Evolutionary conservation across 805 yeast genomes (phyloP).

Genomic region (Candida qinlingensis): DNA sequence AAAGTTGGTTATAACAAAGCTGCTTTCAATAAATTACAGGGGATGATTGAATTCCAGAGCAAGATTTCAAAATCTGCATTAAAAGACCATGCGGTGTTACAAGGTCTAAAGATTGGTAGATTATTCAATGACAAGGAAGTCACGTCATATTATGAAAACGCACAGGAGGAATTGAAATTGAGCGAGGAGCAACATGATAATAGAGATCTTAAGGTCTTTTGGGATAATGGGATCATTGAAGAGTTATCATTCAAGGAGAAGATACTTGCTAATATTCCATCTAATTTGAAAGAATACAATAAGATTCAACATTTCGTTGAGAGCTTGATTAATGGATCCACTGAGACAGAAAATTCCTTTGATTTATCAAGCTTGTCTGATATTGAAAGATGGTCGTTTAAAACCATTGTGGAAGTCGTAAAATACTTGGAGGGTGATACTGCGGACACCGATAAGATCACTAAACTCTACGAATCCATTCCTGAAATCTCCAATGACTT

Average conservation of each 20-base stretch:
- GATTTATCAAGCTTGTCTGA: constrained; percentile 10
- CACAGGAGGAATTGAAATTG: constrained; percentile 25
- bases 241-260: constrained; percentile 9
- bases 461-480: background rate
- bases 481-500: constrained; percentile 14
- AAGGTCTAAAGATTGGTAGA: constrained; percentile 25
- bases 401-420: constrained; percentile 5
- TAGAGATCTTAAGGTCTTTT: constrained; percentile 51
- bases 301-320: constrained; percentile 12
- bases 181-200: constrained; percentile 37
- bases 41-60: constrained; percentile 56
- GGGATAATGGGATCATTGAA: constrained; percentile 43
- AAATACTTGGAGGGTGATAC: constrained; percentile 7
- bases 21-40: constrained; percentile 60
- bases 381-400: constrained; percentile 21
- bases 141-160: constrained; percentile 12
- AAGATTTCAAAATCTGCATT: constrained; percentile 43
- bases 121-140: constrained; percentile 25
- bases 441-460: background rate
- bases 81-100: constrained; percentile 23
- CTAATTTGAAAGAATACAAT: constrained; percentile 9
- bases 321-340: constrained; percentile 10
- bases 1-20: constrained; percentile 50
- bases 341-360: background rate
- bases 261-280: constrained; percentile 11